Base-by-base conservation (phyloP, 176 grass and related monocot genomes). In the Olyra latifolia region DNA sequence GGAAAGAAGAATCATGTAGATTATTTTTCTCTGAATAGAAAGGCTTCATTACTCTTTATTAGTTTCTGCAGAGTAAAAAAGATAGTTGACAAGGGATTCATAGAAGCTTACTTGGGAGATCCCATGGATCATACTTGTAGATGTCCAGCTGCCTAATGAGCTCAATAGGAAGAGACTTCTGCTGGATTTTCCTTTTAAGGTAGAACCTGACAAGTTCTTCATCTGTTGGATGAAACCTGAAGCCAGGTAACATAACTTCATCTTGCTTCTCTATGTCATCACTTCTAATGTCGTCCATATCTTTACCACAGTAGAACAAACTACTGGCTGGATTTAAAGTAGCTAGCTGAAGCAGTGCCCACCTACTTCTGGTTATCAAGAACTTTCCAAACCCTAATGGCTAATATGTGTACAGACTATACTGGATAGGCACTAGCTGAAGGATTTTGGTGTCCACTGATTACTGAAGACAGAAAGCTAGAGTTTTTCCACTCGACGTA, bases 121-220 rank as follows among this genome's bases (percentile, higher is more conserved):
- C 96, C 93, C 96, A 95, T 91, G 96, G 93, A 91, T 99, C 96
- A 77, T 93, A 93, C 75, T 99, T 99, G 90, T 99, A 99, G 84
- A 95, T 99, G 68, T 99, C 96, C 11, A 99, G 90, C 79, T 99
- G 93, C 84, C 93, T 89, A 50, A 99, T 99, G 52, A 99, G 96
- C 84, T 99, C 96, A 82, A 99, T 93, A 22, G 90, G 90, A 47
- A 99, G 93, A 82, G 90, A 84, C 66, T 91, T 91, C 76, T 95
- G 93, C 81, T 95, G 96, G 48, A 99, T 89, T 77, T 99, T 95
- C 54, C 96, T 95, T 78, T 90, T 95, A 69, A 99, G 81, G 84
- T 99, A 99, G 80, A 99, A 99, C 74, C 86, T 84, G 47, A 99
- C 90, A 13, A 99, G 90, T 69, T 99, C 96, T 88, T 99, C 96